Base-by-base conservation (phyloP, 495 filamentous ascomycete species). In the Hypoxylon trugodes region DNA sequence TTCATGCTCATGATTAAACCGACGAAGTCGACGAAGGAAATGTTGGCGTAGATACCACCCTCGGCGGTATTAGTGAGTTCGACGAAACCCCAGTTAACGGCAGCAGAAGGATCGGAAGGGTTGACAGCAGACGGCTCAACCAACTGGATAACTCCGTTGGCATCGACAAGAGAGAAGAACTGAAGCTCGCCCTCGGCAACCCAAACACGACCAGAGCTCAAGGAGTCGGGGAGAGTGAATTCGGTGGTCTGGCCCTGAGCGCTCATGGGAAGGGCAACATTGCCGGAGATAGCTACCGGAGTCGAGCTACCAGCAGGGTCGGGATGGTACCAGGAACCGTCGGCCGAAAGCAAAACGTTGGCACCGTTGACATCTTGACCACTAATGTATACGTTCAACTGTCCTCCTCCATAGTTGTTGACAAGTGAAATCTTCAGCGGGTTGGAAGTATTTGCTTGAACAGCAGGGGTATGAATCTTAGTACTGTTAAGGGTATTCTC, bases 1-100 rank as follows among this genome's bases (percentile, higher is more conserved):
- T 53, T 68, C 70, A 81, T 76, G 13, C 74, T 72, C 33, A 81
- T 69, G 21, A 72, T 59, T 6, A 80, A 59, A 32, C 77, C 77
- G 56, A 80, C 78, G 51, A 82, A 82, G 57, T 82, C 79, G 15
- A 82, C 79, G 52, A 76, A 80, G 40, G 69, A 75, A 48, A 82
- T 75, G 64, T 82, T 79, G 61, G 76, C 76, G 21, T 66, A 82
- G 15, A 81, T 69, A 3, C 71, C 73, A 15, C 56, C 55, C 36
- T 72, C 64, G n/a, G 65, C 63, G 0, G 68, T 78, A 48, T 76
- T 74, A 10, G 76, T 76, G 12, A 81, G 69, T 55, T 81, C 79
- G 51, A 80, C 73, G 38, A 81, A 81, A 33, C 79, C 78, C 78
- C 77, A 81, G 63, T 76, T 77, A 25, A 78, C 48, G 4, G 36